Base-by-base conservation (phyloP, 768 basidiomycete species). In the Hortiboletus campestris region DNA sequence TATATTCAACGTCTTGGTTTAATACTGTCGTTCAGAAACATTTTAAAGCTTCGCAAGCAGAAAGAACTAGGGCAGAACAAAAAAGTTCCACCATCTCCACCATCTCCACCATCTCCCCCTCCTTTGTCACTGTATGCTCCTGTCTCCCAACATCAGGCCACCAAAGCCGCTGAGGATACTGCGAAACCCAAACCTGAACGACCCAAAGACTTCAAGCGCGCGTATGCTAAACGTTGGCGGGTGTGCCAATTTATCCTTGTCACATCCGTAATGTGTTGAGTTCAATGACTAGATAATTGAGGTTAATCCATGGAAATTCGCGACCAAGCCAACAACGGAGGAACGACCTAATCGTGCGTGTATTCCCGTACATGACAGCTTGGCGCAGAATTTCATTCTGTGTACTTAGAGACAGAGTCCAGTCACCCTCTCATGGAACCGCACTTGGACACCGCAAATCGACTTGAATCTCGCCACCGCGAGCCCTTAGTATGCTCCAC, bases 41-140 rank as follows among this genome's bases (percentile, higher is more conserved):
- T 78, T 28, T 66, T 80, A 41, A 84, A 78, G 72, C 61, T 80
- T 36, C 71, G 72, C 54, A 81, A 79, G 57, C 67, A 74, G 53
- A 69, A 69, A 43, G 57, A 63, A 40, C 35, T 16, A 19, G 44
- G 2, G 9, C 63, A 61, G 16, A 50, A 55, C 11, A 40, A 38
- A 54, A 54, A 48, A 20, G 14, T 28, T 62, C 42, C 35, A 16
- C 39, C 39, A 16, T 53, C 29, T 62, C 42, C 32, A 16, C 39
- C 39, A 16, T 53, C 52, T n/a, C 57, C 46, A 14, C 41, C 49
- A 25, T 44, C 55, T n/a, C 49, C 49, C n/a, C 59, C 38, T 50
- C 59, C 59, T 12, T 17, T 54, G 14, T 32, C 45, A 32, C 13
- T 20, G 11, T 13, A 28, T 32, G 52, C 41, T 8, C 45, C 53